Conservation (phyloP, 2,329 filamentous ascomycete genomes). For the Fusarium sp. region DNA sequence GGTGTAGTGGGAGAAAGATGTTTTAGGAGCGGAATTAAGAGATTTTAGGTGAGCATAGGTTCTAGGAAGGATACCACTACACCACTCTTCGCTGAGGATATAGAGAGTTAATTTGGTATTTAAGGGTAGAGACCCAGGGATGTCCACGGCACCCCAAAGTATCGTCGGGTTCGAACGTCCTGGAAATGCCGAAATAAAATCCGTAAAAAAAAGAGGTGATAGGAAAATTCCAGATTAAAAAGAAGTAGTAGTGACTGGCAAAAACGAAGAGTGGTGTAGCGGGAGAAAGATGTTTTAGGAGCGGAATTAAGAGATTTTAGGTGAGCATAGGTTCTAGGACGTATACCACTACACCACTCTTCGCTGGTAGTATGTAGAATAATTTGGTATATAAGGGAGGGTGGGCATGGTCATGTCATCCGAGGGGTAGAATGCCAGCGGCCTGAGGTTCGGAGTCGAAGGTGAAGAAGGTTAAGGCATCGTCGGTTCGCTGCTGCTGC, state of each 20-base stretch:
- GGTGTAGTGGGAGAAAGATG: background rate
- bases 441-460: background rate
- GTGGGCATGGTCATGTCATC: background rate
- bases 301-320: background rate
- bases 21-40: background rate
- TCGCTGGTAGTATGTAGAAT: background rate
- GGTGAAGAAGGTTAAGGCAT: slow-evolving; percentile 1
- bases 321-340: background rate
- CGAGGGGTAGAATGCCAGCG: background rate
- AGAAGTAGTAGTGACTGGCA: background rate
- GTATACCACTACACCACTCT: slow-evolving; percentile 14
- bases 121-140: background rate
- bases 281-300: background rate
- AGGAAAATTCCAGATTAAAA: too few relatives aligned
- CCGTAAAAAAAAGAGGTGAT: too few relatives aligned
- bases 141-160: background rate
- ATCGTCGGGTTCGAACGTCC: background rate
- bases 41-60: slow-evolving; percentile 1
- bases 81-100: background rate
- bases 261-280: slow-evolving; percentile 6
- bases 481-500: background rate
- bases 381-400: background rate
- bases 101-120: background rate
- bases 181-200: background rate
- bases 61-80: slow-evolving; percentile 2